A percentile compares a stretch with the other conserved stretches of the same genome.
Conservation (phyloP, 1,284 basidiomycete species). For the Melampsora americana region DNA sequence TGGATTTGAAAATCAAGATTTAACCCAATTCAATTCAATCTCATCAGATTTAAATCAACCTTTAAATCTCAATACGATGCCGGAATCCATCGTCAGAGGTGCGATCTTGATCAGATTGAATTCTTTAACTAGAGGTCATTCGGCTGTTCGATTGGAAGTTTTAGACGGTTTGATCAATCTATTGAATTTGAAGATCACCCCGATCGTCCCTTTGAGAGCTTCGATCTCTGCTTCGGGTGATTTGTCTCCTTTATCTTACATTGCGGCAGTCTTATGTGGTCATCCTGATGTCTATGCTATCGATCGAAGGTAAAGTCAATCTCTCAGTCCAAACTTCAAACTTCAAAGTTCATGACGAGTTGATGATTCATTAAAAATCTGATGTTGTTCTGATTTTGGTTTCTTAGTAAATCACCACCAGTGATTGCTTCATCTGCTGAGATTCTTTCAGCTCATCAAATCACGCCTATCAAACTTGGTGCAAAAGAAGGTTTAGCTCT, state of each 20-base stretch:
- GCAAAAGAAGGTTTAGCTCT: conserved; percentile 80
- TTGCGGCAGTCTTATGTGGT: conserved; percentile 72
- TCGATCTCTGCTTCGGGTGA: conserved; percentile 74
- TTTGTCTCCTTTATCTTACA: conserved; percentile 65
- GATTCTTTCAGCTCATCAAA: conserved; percentile 65
- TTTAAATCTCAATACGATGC: conserved; percentile 68
- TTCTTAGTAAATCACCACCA: not conserved
- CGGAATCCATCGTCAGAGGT: conserved; percentile 81
- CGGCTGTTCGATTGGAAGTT: conserved; percentile 74
- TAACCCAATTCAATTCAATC: conserved; percentile 48
- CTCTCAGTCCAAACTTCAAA: conserved; percentile 51
- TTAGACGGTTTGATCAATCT: conserved; percentile 74
- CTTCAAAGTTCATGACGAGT: no score
- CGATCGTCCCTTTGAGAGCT: conserved; percentile 76
- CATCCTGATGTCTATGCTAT: conserved; percentile 74
- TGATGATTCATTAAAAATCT: no score
- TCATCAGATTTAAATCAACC: conserved; percentile 10
- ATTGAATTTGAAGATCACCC: conserved; percentile 69
- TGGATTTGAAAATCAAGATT: conserved; percentile 57
- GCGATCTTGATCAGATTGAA: conserved; percentile 82
- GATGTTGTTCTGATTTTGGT: no score
- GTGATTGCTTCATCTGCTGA: conserved; percentile 52
- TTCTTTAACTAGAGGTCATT: conserved; percentile 72
- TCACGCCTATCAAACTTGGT: conserved; percentile 67
- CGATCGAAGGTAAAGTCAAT: conserved; percentile 57